Conservation (phyloP, 2,329 filamentous ascomycete genomes). For the Fusarium papillatum region DNA sequence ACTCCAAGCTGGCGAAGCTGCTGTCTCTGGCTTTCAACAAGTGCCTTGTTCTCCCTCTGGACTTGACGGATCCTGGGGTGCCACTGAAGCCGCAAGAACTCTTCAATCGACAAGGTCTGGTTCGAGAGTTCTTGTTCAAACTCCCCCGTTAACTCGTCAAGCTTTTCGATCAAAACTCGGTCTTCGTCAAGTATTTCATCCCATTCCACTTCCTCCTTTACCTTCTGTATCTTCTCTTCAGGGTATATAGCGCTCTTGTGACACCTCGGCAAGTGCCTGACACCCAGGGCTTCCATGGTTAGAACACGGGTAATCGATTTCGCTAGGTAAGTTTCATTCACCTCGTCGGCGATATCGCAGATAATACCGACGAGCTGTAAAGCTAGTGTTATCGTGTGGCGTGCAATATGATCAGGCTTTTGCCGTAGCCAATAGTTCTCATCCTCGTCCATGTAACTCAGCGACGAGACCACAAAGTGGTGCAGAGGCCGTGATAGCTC, state of each 20-base stretch:
- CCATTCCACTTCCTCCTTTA: not conserved
- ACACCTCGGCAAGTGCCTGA: not conserved
- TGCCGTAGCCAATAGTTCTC: too few relatives aligned
- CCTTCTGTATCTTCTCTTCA: not conserved
- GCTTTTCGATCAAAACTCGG: fast-evolving
- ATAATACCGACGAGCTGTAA: not conserved
- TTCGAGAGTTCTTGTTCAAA: not conserved
- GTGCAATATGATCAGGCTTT: too few relatives aligned
- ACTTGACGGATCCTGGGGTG: not conserved
- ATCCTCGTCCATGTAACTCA: not conserved
- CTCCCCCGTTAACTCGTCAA: not conserved
- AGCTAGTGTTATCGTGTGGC: not conserved
- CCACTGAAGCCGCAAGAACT: not conserved
- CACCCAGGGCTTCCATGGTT: not conserved
- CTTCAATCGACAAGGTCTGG: fast-evolving
- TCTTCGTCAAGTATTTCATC: not conserved
- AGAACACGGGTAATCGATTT: not conserved
- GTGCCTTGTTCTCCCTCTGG: fast-evolving
- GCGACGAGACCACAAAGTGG: not conserved
- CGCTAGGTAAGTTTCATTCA: fast-evolving
- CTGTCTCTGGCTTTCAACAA: not conserved
- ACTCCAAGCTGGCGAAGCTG: not conserved
- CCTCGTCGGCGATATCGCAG: fast-evolving
- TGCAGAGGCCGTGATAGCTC: not conserved
- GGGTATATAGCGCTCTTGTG: fast-evolving